A percentile compares a stretch with the other conserved stretches of the same genome.
Conservation (phyloP, 305 asterid species). For the Ilex paraguariensis region DNA sequence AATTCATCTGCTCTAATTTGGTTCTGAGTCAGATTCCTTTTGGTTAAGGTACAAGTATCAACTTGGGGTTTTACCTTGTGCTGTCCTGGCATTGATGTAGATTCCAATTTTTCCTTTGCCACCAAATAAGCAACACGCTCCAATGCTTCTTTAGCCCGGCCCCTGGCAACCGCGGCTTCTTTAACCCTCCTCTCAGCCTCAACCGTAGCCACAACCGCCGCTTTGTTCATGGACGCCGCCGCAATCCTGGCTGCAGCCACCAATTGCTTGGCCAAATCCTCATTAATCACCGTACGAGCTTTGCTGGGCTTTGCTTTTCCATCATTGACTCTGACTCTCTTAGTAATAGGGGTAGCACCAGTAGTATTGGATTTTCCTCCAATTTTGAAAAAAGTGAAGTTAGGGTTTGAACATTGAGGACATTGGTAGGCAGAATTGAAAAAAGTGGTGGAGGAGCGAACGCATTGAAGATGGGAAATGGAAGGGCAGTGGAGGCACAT, state of each 20-base stretch:
- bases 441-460: background rate
- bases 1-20: too few relatives aligned
- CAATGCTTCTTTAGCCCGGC: conserved; percentile 7
- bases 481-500: background rate
- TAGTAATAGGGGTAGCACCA: background rate
- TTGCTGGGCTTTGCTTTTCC: background rate
- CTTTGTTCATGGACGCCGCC: background rate
- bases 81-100: background rate
- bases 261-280: conserved; percentile 10
- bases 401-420: background rate
- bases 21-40: too few relatives aligned
- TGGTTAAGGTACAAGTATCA: too few relatives aligned
- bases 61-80: background rate
- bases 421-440: background rate
- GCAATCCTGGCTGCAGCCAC: conserved; percentile 7
- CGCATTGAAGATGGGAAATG: background rate
- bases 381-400: background rate
- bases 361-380: background rate
- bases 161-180: conserved; percentile 3
- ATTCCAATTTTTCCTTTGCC: background rate
- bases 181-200: conserved; percentile 6
- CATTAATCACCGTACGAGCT: background rate
- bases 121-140: conserved; percentile 4
- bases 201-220: conserved; percentile 1
- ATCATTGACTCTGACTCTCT: background rate